Conservation (phyloP, 2,329 filamentous ascomycete genomes). For the Amylocarpus encephaloides region DNA sequence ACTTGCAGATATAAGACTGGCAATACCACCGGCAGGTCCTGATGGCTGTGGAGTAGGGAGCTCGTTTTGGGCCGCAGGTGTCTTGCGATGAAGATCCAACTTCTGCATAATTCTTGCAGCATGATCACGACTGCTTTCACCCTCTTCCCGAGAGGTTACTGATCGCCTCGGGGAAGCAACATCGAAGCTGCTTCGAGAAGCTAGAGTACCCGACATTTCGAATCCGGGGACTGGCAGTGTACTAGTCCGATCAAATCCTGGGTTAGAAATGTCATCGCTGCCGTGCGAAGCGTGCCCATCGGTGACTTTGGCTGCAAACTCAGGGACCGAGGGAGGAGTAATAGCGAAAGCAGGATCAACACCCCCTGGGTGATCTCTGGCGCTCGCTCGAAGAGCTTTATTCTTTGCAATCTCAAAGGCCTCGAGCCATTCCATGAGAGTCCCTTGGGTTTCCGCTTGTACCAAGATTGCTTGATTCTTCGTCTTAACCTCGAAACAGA, state of each 20-base stretch:
- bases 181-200: slow-evolving; percentile 67
- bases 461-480: slow-evolving; percentile 86
- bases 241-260: slow-evolving; percentile 50
- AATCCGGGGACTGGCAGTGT: slow-evolving; percentile 60
- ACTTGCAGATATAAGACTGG: slow-evolving; percentile 78
- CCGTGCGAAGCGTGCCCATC: slow-evolving; percentile 50
- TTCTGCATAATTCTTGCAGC: slow-evolving; percentile 87
- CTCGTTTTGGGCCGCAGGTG: slow-evolving; percentile 43
- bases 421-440: slow-evolving; percentile 91
- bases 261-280: slow-evolving; percentile 41
- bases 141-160: slow-evolving; percentile 58
- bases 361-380: slow-evolving; percentile 43
- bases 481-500: slow-evolving; percentile 98
- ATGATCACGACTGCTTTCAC: slow-evolving; percentile 72
- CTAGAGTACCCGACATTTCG: slow-evolving; percentile 38
- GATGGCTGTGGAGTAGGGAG: slow-evolving; percentile 36
- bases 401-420: slow-evolving; percentile 93
- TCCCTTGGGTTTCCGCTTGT: slow-evolving; percentile 85
- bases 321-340: slow-evolving; percentile 76
- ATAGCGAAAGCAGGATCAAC: slow-evolving; percentile 83
- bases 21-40: slow-evolving; percentile 60
- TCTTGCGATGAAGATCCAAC: slow-evolving; percentile 80
- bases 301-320: slow-evolving; percentile 76
- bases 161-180: slow-evolving; percentile 44
- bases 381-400: slow-evolving; percentile 73